phyloP scores from a whole-genome alignment of 768 basidiomycete species.

The Suillus subaureus region DNA sequence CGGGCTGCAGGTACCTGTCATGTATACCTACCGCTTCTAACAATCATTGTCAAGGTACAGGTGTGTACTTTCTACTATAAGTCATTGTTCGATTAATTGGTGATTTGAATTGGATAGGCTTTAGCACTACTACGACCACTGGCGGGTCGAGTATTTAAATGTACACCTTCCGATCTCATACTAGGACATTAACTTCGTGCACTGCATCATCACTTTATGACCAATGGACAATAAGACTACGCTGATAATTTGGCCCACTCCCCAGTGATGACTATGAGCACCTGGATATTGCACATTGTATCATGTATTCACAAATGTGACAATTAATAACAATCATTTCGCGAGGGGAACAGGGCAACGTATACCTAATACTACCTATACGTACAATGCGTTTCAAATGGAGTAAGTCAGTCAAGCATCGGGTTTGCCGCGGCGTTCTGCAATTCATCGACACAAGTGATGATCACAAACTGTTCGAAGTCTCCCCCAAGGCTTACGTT shows the following conservation, averaged over 20 bases:
- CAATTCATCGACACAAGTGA: neutral
- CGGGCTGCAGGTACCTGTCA: conserved; percentile 87
- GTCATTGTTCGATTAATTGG: neutral
- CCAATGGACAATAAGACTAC: conserved; percentile 7
- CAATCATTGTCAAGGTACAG: conserved; percentile 61
- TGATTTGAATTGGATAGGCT: conserved; percentile 21
- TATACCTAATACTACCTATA: neutral
- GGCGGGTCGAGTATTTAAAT: conserved; percentile 32
- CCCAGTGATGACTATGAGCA: neutral
- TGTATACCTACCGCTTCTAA: conserved; percentile 82
- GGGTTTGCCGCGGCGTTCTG: neutral
- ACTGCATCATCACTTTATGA: conserved; percentile 6
- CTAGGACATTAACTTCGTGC: neutral
- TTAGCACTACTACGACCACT: conserved; percentile 28
- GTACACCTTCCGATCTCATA: neutral
- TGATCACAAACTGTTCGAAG: neutral
- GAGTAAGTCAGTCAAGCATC: neutral
- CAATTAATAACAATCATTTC: neutral
- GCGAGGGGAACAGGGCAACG: neutral
- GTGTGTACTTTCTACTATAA: conserved; percentile 16
- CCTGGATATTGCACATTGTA: neutral
- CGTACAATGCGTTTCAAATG: neutral
- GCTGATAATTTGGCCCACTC: neutral
- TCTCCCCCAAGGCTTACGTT: neutral
- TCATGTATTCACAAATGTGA: neutral